A percentile compares a stretch with the other conserved stretches of the same genome.
Conservation (phyloP, 257 asterid species). For the Dorcoceras hygrometricum region DNA sequence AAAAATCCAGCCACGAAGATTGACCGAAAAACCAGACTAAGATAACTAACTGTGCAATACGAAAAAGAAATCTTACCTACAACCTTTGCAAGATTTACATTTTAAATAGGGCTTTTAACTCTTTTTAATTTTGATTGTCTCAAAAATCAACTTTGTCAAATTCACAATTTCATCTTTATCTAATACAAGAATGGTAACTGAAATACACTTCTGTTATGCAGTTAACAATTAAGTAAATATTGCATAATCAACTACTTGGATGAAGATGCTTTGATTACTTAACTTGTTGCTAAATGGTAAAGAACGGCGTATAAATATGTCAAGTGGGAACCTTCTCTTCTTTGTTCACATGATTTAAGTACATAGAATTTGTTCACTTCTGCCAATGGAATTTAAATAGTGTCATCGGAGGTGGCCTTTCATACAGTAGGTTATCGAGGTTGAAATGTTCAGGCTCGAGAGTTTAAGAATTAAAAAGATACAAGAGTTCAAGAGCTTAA, state of each 20-base stretch:
- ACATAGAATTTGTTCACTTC: neutral
- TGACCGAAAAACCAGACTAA: neutral
- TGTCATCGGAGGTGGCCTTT: neutral
- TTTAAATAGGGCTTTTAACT: neutral
- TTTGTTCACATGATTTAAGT: neutral
- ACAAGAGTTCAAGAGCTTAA: neutral
- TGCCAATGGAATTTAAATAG: neutral
- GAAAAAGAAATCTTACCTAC: neutral
- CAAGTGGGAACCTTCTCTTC: neutral
- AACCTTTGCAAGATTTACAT: neutral
- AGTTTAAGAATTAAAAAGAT: neutral
- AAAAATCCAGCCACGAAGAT: neutral
- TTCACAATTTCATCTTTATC: neutral
- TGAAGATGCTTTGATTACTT: too few species aligned
- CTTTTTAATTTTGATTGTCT: neutral
- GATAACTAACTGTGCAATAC: neutral
- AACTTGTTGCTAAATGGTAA: too few species aligned
- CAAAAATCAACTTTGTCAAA: neutral
- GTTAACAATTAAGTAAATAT: too few species aligned
- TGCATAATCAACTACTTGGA: too few species aligned
- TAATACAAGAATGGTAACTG: neutral
- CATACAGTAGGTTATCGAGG: neutral
- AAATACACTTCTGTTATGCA: too few species aligned
- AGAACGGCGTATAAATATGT: neutral
- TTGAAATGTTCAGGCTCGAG: neutral